phyloP scores from a whole-genome alignment of 225 moss, liverwort and hornwort species.

The Polytrichum formosum region DNA sequence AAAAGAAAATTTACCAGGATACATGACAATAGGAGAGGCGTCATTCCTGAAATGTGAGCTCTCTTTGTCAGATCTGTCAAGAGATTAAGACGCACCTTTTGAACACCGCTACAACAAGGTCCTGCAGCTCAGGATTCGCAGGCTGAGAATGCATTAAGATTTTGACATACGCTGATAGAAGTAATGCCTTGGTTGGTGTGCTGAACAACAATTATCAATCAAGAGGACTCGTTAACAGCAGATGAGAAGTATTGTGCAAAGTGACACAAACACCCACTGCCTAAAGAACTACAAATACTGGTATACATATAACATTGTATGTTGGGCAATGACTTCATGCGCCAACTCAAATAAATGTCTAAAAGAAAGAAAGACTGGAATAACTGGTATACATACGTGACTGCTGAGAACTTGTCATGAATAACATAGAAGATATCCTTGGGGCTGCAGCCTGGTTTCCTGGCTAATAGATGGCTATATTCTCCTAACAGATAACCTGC shows the following conservation, averaged over 20 bases:
- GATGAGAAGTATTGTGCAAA: no score
- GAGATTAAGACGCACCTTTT: conserved; percentile 45
- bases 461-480: conserved; percentile 93
- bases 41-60: no score
- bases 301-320: no score
- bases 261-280: no score
- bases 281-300: no score
- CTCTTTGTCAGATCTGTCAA: no score
- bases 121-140: conserved; percentile 78
- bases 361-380: no score
- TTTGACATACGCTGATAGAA: conserved; percentile 90
- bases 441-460: conserved; percentile 88
- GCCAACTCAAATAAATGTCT: no score
- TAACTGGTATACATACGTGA: conserved; percentile 56
- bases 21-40: no score
- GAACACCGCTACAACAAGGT: conserved; percentile 72
- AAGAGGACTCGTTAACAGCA: not conserved
- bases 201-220: conserved; percentile 40
- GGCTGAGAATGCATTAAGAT: conserved; percentile 94
- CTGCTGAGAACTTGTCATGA: conserved; percentile 83
- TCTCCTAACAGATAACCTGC: conserved; percentile 92
- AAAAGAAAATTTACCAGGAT: no score
- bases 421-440: conserved; percentile 83
- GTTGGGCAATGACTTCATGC: no score
- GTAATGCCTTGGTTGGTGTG: conserved; percentile 82